Evolutionary conservation across 23 red algal species (phyloP).

Genomic region (Chondrus crispus): DNA sequence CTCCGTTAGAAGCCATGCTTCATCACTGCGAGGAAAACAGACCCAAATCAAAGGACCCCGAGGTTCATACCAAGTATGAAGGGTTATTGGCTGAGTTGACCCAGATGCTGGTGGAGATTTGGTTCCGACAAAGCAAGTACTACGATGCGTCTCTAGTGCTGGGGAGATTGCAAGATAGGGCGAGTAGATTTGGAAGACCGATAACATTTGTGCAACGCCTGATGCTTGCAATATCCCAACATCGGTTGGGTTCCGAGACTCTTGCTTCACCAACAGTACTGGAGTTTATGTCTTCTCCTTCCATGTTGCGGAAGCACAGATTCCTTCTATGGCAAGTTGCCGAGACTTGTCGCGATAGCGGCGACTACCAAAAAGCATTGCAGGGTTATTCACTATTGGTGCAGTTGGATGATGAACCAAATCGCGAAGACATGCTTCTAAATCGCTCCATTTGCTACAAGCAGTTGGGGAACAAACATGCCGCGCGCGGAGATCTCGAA

Average conservation of each 20-base stretch:
- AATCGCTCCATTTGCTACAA: conserved; percentile 21
- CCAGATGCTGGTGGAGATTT: conserved; percentile 28
- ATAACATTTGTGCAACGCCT: conserved; percentile 54
- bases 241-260: conserved; percentile 33
- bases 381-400: conserved; percentile 22
- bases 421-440: not conserved
- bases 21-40: conserved; percentile 23
- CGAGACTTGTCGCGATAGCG: conserved; percentile 48
- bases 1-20: conserved; percentile 30
- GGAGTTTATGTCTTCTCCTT: conserved; percentile 49
- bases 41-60: not conserved
- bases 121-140: not conserved
- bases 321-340: conserved; percentile 61
- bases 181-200: not conserved
- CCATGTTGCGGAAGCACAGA: conserved; percentile 9
- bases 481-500: conserved; percentile 38
- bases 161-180: not conserved
- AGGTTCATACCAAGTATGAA: not conserved
- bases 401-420: not conserved
- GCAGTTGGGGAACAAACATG: not conserved
- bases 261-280: conserved; percentile 31
- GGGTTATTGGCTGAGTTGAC: not conserved
- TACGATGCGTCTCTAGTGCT: conserved; percentile 33
- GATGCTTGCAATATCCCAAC: conserved; percentile 56
- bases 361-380: conserved; percentile 15